A percentile compares a stretch with the other conserved stretches of the same genome.
Evolutionary conservation across 306 rosid genomes (phyloP).

Genomic region (Malus asiatica): DNA sequence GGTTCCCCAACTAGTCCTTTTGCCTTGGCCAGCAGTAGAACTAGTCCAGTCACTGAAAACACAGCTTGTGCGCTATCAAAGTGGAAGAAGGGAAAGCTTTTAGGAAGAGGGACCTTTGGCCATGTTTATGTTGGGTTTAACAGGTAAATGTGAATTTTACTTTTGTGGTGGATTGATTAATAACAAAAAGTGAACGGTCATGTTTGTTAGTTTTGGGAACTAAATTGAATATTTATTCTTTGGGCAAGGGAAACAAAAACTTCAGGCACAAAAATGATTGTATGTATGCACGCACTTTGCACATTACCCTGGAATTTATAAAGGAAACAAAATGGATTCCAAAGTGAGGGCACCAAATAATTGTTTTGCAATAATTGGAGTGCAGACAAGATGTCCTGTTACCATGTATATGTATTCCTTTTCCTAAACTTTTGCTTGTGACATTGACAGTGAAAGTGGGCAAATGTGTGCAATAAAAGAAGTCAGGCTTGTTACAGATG

Average conservation of each 20-base stretch:
- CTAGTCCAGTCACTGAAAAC: constrained; percentile 33
- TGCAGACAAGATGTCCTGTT: neutral
- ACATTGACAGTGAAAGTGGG: constrained; percentile 73
- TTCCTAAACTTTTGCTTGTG: constrained; percentile 31
- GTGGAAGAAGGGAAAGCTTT: constrained; percentile 93
- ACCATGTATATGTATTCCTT: constrained; percentile 7
- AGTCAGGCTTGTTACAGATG: constrained; percentile 77
- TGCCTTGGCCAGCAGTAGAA: constrained; percentile 34
- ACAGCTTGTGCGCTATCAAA: constrained; percentile 33
- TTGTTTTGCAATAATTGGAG: neutral
- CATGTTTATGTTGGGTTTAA: constrained; percentile 91
- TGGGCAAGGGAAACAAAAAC: neutral
- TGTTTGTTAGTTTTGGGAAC: neutral
- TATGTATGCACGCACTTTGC: neutral
- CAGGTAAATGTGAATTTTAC: constrained; percentile 55
- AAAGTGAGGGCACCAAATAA: neutral
- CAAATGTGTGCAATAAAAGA: constrained; percentile 99
- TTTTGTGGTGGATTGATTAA: neutral
- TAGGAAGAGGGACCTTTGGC: constrained; percentile 95
- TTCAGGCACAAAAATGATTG: neutral
- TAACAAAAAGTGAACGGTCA: neutral
- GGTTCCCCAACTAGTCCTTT: constrained; percentile 91
- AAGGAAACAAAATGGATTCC: neutral
- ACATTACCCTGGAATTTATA: neutral
- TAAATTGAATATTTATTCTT: neutral